Conservation (phyloP, 257 asterid genomes). For the Jasminum sambac region DNA sequence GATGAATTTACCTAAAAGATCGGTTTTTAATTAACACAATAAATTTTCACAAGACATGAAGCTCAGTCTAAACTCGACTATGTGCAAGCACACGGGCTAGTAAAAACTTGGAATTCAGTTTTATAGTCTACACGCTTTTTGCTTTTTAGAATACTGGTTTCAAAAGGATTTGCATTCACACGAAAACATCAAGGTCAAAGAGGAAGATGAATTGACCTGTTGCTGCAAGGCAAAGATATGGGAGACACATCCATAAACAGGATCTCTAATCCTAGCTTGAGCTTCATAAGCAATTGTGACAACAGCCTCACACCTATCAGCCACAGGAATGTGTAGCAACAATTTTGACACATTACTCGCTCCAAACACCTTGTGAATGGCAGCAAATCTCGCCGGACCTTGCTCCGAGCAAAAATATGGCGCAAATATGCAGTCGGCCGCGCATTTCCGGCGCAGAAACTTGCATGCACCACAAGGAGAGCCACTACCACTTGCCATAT, state of each 20-base stretch:
- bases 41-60: not conserved
- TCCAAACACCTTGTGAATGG: constrained; percentile 92
- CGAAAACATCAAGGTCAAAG: not conserved
- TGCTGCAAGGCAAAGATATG: constrained; percentile 80
- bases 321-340: constrained; percentile 61
- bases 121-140: not conserved
- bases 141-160: no score
- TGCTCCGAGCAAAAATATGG: constrained; percentile 86
- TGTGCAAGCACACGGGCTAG: no score
- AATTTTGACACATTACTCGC: constrained; percentile 89
- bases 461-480: constrained; percentile 99
- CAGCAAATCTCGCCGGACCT: constrained; percentile 86
- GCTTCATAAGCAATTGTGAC: constrained; percentile 91
- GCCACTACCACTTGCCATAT: constrained; percentile 50
- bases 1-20: no score
- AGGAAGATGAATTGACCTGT: constrained; percentile 44
- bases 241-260: constrained; percentile 86
- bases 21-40: no score
- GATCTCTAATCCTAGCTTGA: constrained; percentile 80
- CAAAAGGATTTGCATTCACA: no score
- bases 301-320: constrained; percentile 76
- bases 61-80: no score
- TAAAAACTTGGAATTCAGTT: not conserved
- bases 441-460: constrained; percentile 82
- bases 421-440: constrained; percentile 73